These are phyloP conservation scores for Calonectria honghensis DNA, from an alignment of 2,329 filamentous ascomycete genomes.

Conservation along the genomic window DNA sequence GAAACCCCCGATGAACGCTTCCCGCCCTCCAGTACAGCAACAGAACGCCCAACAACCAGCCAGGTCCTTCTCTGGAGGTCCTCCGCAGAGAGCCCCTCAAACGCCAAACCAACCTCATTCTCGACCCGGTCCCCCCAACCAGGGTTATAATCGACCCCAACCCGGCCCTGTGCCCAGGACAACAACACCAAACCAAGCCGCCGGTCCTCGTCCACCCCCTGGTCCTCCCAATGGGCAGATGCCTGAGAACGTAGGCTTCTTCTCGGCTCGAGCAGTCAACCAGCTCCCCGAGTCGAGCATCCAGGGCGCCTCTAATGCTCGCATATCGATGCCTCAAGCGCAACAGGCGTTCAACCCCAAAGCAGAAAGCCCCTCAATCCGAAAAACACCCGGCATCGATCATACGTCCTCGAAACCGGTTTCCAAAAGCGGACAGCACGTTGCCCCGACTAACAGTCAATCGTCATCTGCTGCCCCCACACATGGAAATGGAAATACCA, in stretches of 20 bases:
- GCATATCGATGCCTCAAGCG: conserved; percentile 64
- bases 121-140: conserved; percentile 48
- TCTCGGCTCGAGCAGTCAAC: conserved; percentile 80
- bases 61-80: conserved; percentile 47
- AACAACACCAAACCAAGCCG: conserved; percentile 48
- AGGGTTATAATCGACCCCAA: conserved; percentile 52
- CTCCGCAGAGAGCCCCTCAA: conserved; percentile 54
- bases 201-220: conserved; percentile 57
- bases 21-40: conserved; percentile 51
- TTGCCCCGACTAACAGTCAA: conserved; percentile 64
- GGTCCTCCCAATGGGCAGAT: conserved; percentile 48
- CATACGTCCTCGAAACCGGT: conserved; percentile 86
- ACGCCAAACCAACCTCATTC: conserved; percentile 58
- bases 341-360: conserved; percentile 82
- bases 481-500: conserved; percentile 45
- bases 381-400: conserved; percentile 91
- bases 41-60: conserved; percentile 38
- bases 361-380: conserved; percentile 87
- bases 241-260: conserved; percentile 76
- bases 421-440: conserved; percentile 72
- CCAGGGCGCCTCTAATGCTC: conserved; percentile 63
- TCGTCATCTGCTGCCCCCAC: conserved; percentile 37
- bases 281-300: conserved; percentile 68
- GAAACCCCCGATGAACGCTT: conserved; percentile 45
- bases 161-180: conserved; percentile 41